These are phyloP conservation scores for Malania oleifera DNA, from an alignment of 164 flowering plant species.

Conservation along the genomic window DNA sequence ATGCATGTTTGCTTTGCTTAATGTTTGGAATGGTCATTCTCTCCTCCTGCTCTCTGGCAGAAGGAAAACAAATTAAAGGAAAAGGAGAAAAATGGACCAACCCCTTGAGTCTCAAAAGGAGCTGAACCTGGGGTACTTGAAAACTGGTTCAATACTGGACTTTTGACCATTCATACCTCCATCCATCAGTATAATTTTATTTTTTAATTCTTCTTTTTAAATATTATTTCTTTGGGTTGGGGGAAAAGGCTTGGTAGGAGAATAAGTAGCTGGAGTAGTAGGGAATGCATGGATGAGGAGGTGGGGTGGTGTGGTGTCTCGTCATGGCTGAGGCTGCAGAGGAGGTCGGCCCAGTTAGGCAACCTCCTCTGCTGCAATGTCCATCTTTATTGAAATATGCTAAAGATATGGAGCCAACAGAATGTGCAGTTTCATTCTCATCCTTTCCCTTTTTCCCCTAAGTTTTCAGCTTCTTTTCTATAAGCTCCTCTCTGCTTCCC, in stretches of 20 bases:
- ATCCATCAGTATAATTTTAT: background rate
- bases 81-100: constrained; percentile 25
- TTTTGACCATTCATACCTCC: constrained; percentile 25
- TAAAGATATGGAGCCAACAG: constrained; percentile 24
- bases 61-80: too few relatives aligned
- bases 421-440: constrained; percentile 5
- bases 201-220: background rate
- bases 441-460: constrained; percentile 10
- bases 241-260: background rate
- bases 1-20: background rate
- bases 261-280: too few relatives aligned
- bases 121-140: constrained; percentile 21
- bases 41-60: constrained; percentile 19
- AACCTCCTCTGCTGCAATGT: constrained; percentile 6
- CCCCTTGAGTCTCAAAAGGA: constrained; percentile 14
- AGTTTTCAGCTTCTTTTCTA: constrained; percentile 11
- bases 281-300: too few relatives aligned
- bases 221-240: too few relatives aligned
- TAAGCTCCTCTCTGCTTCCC: background rate
- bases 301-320: constrained; percentile 14
- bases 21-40: background rate
- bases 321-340: constrained; percentile 5
- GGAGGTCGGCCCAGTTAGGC: background rate
- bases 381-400: constrained; percentile 33
- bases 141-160: constrained; percentile 8